These are phyloP conservation scores for Starmerella khaoyaiensis DNA, from an alignment of 805 yeast genomes.

Conservation along the genomic window DNA sequence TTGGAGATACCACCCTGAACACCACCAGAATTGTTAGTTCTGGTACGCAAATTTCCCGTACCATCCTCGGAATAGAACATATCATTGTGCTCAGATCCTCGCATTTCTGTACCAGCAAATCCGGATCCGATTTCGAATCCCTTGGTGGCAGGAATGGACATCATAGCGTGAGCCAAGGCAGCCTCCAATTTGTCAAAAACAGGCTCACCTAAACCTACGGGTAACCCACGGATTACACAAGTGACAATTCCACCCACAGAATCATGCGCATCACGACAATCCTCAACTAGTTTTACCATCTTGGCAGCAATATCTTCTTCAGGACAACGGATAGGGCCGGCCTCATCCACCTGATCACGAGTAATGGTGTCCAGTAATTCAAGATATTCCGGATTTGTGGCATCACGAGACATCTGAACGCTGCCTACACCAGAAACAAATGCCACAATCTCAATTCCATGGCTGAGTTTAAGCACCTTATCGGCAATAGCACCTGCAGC, in stretches of 20 bases:
- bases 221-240: conserved; percentile 88
- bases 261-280: conserved; percentile 73
- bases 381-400: conserved; percentile 51
- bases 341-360: conserved; percentile 73
- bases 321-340: conserved; percentile 92
- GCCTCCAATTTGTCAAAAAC: conserved; percentile 96
- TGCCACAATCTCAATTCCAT: conserved; percentile 86
- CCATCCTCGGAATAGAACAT: conserved; percentile 44
- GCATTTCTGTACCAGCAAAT: conserved; percentile 73
- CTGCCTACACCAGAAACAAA: conserved; percentile 90
- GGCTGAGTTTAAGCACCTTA: conserved; percentile 62
- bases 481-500: conserved; percentile 99
- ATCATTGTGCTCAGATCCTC: conserved; percentile 92
- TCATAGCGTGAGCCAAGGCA: conserved; percentile 90
- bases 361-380: conserved; percentile 61
- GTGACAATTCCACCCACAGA: conserved; percentile 98
- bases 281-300: conserved; percentile 80
- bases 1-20: conserved; percentile 96
- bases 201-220: conserved; percentile 96
- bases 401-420: conserved; percentile 61
- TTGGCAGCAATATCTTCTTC: conserved; percentile 53
- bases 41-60: conserved; percentile 60
- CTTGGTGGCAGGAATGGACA: conserved; percentile 93
- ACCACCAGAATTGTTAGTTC: conserved; percentile 90
- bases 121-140: conserved; percentile 98